Evolutionary conservation across 768 basidiomycete genomes (phyloP), one percentile per base, ranked within the genome.

Genomic region (Phallus indusiatus): DNA sequence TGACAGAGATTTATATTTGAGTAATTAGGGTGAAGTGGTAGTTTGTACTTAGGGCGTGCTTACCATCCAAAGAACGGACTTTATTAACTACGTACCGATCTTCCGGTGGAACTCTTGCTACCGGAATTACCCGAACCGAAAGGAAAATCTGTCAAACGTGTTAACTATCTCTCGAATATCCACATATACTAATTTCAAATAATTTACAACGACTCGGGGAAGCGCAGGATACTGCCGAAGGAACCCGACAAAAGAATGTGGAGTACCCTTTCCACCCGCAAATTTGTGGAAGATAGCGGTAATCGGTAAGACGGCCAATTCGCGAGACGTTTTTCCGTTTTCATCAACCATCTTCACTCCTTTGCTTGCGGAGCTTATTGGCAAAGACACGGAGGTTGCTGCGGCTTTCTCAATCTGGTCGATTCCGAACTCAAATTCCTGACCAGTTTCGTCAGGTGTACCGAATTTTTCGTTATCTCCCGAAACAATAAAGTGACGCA

Each of bases 151-250:
- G 56, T 11, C n/a, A 24, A 9, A 47, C 16, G 28, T 46, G 10
- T 56, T 16, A 35, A 37, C 42, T 42, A n/a, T n/a, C n/a, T 10
- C 12, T 47, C 21, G 7, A 28, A 28, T 28, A 28, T 20, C 54
- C 18, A 18, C 1, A 10, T 54, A n/a, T 11, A 6, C 42, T 2
- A 20, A 35, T 17, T 56, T 46, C 12, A 9, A 35, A 4, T 34
- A 16, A 7, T 81, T 63, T 63, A 84, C 84, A 17, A 83, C 78
- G 24, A 86, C 77, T 2, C 77, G 74, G 35, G 86, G 86, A n/a
- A 88, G 74, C 17, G 83, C 78, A 20, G 85, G 85, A 81, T 83
- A 84, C 64, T 81, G 83, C 3, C 79, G 76, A 33, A 86, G 71
- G 67, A 86, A 84, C 1, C 79, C 81, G 75, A 77, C 74, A 61